Evolutionary conservation across 1,139 yeast genomes (phyloP).

Genomic region (Taphrina communis): DNA sequence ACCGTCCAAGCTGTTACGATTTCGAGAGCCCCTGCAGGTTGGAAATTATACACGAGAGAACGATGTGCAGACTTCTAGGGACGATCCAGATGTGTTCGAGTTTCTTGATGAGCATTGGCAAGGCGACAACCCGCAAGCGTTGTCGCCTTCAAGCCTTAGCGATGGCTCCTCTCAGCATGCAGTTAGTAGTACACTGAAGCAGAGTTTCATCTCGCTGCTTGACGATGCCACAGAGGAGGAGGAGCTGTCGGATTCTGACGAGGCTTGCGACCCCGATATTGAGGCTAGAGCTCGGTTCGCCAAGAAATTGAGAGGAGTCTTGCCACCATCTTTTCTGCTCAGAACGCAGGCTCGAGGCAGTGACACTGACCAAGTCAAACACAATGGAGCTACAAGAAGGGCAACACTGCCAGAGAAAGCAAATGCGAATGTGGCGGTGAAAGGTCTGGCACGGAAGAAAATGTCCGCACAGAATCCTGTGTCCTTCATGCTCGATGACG

Average conservation of each 20-base stretch:
- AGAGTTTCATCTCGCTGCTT: not conserved
- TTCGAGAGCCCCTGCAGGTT: slow-evolving; percentile 2
- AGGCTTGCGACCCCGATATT: not conserved
- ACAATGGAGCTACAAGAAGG: not conserved
- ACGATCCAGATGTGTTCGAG: slow-evolving; percentile 7
- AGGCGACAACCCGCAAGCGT: not conserved
- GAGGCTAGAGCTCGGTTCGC: slow-evolving; percentile 14
- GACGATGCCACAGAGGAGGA: not conserved
- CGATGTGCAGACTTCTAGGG: not conserved
- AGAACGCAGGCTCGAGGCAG: not conserved
- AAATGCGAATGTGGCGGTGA: not conserved
- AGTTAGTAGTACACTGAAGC: not conserved
- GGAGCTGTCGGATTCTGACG: not conserved
- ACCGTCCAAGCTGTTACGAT: not conserved
- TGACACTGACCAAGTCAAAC: not conserved
- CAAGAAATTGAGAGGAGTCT: slow-evolving; percentile 12
- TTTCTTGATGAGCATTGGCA: slow-evolving; percentile 30
- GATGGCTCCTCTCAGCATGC: not conserved
- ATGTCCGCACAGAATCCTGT: not conserved
- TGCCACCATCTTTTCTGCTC: slow-evolving; percentile 20
- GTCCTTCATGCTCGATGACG: not conserved
- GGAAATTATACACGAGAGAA: not conserved
- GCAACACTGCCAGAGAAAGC: not conserved
- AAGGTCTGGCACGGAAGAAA: slow-evolving; percentile 6
- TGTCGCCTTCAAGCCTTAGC: not conserved